Conservation (phyloP, 768 basidiomycete genomes). For the Mrakia frigida region DNA sequence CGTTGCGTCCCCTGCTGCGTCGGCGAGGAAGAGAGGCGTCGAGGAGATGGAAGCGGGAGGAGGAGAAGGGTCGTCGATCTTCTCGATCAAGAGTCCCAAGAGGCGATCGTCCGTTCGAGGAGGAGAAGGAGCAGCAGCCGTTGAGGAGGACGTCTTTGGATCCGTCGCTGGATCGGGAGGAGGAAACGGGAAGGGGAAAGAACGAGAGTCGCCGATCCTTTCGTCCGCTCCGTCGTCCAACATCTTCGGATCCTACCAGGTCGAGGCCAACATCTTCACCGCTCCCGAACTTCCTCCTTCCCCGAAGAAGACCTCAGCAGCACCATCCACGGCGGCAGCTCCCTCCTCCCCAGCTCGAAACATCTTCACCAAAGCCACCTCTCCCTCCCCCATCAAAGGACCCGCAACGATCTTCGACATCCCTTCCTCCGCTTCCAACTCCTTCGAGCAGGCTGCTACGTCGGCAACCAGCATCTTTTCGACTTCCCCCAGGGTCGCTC, state of each 20-base stretch:
- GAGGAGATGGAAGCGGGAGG: slow-evolving; percentile 33
- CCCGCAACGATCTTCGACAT: slow-evolving; percentile 8
- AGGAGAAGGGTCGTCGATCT: slow-evolving; percentile 34
- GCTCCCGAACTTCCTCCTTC: slow-evolving; percentile 13
- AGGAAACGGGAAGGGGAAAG: neutral
- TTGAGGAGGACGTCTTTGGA: slow-evolving; percentile 19
- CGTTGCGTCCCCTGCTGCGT: slow-evolving; percentile 4
- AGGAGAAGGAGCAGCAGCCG: neutral
- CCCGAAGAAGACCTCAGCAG: neutral
- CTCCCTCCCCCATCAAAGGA: slow-evolving; percentile 7
- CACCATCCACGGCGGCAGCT: neutral
- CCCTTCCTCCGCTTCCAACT: slow-evolving; percentile 12
- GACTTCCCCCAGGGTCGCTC: slow-evolving; percentile 2
- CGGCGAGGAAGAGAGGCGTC: slow-evolving; percentile 21
- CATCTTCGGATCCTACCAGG: slow-evolving; percentile 3
- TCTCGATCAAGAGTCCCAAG: slow-evolving; percentile 22
- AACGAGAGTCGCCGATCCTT: neutral
- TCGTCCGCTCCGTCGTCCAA: neutral
- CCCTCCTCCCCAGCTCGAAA: neutral
- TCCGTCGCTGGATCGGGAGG: neutral
- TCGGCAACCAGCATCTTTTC: slow-evolving; percentile 13
- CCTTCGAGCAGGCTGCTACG: neutral
- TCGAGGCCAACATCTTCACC: neutral
- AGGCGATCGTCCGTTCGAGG: neutral
- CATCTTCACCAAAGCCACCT: slow-evolving; percentile 11